phyloP scores from a whole-genome alignment of 257 asterid genomes.

The Solanum gracilifrons region DNA sequence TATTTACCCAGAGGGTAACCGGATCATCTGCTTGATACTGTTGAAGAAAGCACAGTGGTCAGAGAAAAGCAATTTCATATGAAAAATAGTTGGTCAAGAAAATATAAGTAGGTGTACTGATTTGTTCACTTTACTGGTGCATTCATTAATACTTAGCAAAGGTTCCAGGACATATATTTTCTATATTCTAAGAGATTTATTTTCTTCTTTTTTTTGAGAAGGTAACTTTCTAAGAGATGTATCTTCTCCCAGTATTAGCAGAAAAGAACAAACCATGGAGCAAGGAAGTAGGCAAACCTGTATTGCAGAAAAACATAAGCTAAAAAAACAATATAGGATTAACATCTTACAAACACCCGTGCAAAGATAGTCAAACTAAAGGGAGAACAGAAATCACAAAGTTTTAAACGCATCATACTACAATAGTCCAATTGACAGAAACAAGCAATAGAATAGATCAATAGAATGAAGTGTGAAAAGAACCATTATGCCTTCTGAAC shows the following conservation, averaged over 20 bases:
- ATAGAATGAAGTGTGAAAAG: background rate
- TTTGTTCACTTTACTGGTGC: background rate
- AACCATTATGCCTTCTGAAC: background rate
- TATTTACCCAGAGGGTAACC: constrained; percentile 87
- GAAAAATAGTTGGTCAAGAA: background rate
- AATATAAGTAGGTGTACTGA: background rate
- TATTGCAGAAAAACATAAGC: background rate
- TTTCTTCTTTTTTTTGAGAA: background rate
- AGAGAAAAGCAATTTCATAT: background rate
- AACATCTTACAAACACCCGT: background rate
- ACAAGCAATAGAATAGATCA: background rate
- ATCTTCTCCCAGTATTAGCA: background rate
- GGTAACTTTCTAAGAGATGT: background rate
- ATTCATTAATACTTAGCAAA: background rate
- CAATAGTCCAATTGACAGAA: background rate
- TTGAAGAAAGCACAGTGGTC: constrained; percentile 18
- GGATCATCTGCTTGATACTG: constrained; percentile 73
- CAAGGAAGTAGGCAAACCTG: background rate
- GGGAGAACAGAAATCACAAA: background rate
- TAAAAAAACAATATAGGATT: background rate
- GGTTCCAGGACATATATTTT: background rate
- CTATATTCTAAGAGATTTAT: background rate
- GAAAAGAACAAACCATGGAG: background rate
- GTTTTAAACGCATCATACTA: background rate
- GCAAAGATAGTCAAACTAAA: background rate